Evolutionary conservation across 2,329 filamentous ascomycete species (phyloP).

Genomic region (Ophiostoma triangulosporum): DNA sequence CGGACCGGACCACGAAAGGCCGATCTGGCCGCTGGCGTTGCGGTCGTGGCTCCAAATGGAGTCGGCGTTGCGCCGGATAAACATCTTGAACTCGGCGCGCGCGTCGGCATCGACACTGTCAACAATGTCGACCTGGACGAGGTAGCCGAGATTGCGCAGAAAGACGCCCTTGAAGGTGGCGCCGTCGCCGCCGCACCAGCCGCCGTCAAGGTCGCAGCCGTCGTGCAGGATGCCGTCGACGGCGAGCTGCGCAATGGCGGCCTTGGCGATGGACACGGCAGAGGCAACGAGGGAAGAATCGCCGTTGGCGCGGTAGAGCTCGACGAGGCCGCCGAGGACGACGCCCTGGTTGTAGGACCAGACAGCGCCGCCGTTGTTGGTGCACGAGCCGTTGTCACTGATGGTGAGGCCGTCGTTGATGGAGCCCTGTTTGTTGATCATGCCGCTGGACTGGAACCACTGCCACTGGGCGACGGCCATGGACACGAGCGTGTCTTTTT

Average conservation of each 20-base stretch:
- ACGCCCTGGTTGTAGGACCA: constrained; percentile 47
- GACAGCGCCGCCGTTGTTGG: constrained; percentile 31
- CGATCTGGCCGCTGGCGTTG: constrained; percentile 34
- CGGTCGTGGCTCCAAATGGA: constrained; percentile 51
- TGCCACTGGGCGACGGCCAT: constrained; percentile 35
- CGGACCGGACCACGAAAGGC: constrained; percentile 53
- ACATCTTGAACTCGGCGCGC: constrained; percentile 30
- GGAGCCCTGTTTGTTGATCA: constrained; percentile 35
- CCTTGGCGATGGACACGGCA: constrained; percentile 36
- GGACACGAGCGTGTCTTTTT: constrained; percentile 23
- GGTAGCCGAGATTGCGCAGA: constrained; percentile 44
- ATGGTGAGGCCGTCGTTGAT: constrained; percentile 39
- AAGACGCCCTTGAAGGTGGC: constrained; percentile 48
- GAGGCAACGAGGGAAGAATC: constrained; percentile 27
- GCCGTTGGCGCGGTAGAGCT: constrained; percentile 26
- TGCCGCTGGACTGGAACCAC: constrained; percentile 36
- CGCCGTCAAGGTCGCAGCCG: constrained; percentile 31
- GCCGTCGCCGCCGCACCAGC: constrained; percentile 30
- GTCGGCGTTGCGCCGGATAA: constrained; percentile 48
- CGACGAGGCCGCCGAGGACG: constrained; percentile 37
- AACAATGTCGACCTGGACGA: constrained; percentile 24
- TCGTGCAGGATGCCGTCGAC: constrained; percentile 37
- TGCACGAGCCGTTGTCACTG: constrained; percentile 28
- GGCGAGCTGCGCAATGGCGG: constrained; percentile 33
- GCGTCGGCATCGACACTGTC: constrained; percentile 19